phyloP scores from a whole-genome alignment of 805 yeast genomes.

The Brettanomyces naardenensis region DNA sequence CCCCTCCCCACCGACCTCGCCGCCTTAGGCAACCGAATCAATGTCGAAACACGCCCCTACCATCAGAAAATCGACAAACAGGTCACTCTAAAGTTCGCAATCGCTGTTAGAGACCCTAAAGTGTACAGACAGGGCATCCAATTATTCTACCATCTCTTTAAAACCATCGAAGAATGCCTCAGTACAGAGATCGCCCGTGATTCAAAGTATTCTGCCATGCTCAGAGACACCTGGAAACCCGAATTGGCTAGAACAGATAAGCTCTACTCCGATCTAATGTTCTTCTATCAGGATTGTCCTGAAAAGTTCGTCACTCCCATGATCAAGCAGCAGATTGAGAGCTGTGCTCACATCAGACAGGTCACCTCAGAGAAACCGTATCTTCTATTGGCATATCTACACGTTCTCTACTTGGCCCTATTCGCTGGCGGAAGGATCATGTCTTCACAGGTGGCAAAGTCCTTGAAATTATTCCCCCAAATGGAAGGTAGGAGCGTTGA shows the following conservation, averaged over 20 bases:
- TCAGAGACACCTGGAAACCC: constrained; percentile 59
- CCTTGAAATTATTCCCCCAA: constrained; percentile 70
- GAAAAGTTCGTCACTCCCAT: constrained; percentile 52
- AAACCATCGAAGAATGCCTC: constrained; percentile 50
- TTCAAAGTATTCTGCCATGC: constrained; percentile 35
- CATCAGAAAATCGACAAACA: constrained; percentile 66
- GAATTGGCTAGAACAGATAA: constrained; percentile 55
- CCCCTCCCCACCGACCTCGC: constrained; percentile 80
- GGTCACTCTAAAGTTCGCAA: constrained; percentile 61
- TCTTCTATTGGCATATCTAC: constrained; percentile 70
- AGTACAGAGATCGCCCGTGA: constrained; percentile 35
- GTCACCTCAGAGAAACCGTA: constrained; percentile 58
- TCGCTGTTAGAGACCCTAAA: constrained; percentile 68
- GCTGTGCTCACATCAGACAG: constrained; percentile 49
- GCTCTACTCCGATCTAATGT: constrained; percentile 54
- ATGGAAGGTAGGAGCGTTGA: constrained; percentile 57
- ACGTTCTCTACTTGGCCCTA: constrained; percentile 75
- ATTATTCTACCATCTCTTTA: constrained; percentile 61
- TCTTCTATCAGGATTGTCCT: constrained; percentile 50
- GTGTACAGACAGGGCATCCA: constrained; percentile 79
- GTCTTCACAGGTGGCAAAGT: constrained; percentile 56
- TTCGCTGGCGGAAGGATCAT: constrained; percentile 81
- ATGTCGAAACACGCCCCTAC: constrained; percentile 51
- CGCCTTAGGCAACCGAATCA: constrained; percentile 78
- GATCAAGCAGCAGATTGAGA: constrained; percentile 53